phyloP scores from a whole-genome alignment of 306 rosid genomes.

The Cercis canadensis region DNA sequence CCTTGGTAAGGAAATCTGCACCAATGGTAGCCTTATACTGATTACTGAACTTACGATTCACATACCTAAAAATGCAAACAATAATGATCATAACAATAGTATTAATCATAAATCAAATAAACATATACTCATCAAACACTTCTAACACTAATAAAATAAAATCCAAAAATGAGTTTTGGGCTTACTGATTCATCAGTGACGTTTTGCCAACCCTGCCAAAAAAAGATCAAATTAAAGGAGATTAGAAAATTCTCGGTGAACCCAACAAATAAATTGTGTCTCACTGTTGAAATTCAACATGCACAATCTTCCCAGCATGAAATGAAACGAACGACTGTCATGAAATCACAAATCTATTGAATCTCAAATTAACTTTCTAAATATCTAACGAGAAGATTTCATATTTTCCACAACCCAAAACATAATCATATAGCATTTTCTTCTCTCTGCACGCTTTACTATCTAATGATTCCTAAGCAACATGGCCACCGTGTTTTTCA shows the following conservation, averaged over 20 bases:
- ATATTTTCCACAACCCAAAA: not conserved
- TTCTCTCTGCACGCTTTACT: not conserved
- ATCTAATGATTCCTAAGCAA: slow-evolving; percentile 23
- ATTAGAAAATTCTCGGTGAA: slow-evolving; percentile 29
- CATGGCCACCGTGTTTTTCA: slow-evolving; percentile 15
- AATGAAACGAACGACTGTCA: not conserved
- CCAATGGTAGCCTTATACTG: slow-evolving; percentile 99
- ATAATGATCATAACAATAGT: slow-evolving; percentile 11
- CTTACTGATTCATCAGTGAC: slow-evolving; percentile 96
- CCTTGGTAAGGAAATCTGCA: slow-evolving; percentile 99
- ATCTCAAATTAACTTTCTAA: not conserved
- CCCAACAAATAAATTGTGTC: slow-evolving; percentile 27
- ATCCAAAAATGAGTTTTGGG: slow-evolving; percentile 36
- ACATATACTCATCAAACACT: not conserved
- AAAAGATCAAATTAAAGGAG: slow-evolving; percentile 24
- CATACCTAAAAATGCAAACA: slow-evolving; percentile 66
- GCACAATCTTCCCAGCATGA: slow-evolving; percentile 6
- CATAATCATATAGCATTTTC: slow-evolving; percentile 21
- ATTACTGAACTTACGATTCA: slow-evolving; percentile 97
- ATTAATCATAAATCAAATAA: slow-evolving; percentile 20
- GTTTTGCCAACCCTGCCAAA: slow-evolving; percentile 98
- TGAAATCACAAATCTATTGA: slow-evolving; percentile 19
- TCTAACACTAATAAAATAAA: slow-evolving; percentile 12
- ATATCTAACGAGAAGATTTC: not conserved
- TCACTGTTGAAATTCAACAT: not conserved